Base-by-base conservation (phyloP, 2,329 filamentous ascomycete species). In the Paraphaeosphaeria minitans region DNA sequence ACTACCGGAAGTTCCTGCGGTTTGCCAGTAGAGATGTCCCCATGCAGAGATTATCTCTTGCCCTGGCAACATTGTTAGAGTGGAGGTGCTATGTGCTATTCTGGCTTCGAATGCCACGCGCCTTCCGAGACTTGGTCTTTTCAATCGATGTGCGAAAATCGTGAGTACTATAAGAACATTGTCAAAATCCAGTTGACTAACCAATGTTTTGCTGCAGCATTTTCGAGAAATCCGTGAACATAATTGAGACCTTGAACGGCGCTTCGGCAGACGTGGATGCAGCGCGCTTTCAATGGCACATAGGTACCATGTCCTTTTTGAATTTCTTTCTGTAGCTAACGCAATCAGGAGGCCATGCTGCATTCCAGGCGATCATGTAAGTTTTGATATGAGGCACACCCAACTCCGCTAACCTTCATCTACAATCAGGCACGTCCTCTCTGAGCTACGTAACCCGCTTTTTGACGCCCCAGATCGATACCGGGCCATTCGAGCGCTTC, bases 241-340 rank as follows among this genome's bases (percentile, higher is more conserved):
- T 71, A 29, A 72, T 77, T 37, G 75, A 77, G 50, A 72, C 74
- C 0, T 58, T 77, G 14, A 77, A 77, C 46, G 66, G 66, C 27
- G 73, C 74, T 3, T 68, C 68, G 4, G 63, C 71, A 16, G 75
- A 77, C 58, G 67, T 72, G 3, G 71, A 77, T 22, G 73, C 69
- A 12, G 74, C 72, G 49, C 71, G 70, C 3, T 78, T 76, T 48
- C 74, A 73, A 22, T 78, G 75, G 75, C 75, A 78, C 52, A 75
- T 77, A 53, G 71, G 73, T 72, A 52, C 22, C 62, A 7, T 39
- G 9, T 58, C 14, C n/a, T 46, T 13, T 14, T 8, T 41, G 3
- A 2, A 13, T 14, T 19, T 39, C 12, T 14, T 27, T 13, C 24
- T 37, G 24, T 6, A 49, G 37, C 64, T 70, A 51, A 71, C 43